These are phyloP conservation scores for Ceratobasidium sp. DNA, from an alignment of 1,284 basidiomycete genomes.

Conservation along the genomic window DNA sequence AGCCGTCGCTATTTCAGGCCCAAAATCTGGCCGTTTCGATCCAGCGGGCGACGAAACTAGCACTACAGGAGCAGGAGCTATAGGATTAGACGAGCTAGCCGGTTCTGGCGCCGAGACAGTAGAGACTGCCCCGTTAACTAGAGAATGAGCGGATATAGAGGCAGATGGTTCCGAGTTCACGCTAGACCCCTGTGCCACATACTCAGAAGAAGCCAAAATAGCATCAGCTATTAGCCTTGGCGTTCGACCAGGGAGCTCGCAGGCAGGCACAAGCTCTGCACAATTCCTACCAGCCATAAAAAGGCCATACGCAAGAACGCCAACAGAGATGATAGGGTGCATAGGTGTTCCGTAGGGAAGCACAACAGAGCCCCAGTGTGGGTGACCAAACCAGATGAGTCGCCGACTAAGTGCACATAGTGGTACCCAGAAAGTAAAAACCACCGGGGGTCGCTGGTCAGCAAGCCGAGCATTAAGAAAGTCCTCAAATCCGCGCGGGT, in stretches of 20 bases:
- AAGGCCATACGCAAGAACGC: conserved; percentile 3
- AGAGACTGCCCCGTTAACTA: not conserved
- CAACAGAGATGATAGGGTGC: conserved; percentile 15
- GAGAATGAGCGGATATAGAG: no score
- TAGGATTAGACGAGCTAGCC: no score
- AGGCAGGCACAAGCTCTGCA: not conserved
- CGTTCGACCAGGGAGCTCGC: not conserved
- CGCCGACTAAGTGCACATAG: conserved; percentile 18
- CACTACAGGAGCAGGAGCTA: no score
- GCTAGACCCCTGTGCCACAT: not conserved
- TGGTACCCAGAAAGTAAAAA: conserved; percentile 38
- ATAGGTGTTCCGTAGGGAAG: conserved; percentile 4
- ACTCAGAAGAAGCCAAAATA: not conserved
- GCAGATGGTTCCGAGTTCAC: no score
- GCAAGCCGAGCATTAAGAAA: conserved; percentile 4
- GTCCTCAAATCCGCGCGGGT: conserved; percentile 19
- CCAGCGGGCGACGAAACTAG: no score
- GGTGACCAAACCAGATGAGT: conserved; percentile 21
- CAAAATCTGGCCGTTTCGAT: no score
- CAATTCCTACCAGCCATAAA: conserved; percentile 28
- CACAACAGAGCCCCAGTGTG: conserved; percentile 17
- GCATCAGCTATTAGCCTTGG: not conserved
- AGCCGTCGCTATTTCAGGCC: no score
- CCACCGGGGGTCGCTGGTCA: conserved; percentile 21
- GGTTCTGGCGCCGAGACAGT: not conserved